These are phyloP conservation scores for Aspergillus ustus DNA, from an alignment of 2,329 filamentous ascomycete species.

Conservation along the genomic window DNA sequence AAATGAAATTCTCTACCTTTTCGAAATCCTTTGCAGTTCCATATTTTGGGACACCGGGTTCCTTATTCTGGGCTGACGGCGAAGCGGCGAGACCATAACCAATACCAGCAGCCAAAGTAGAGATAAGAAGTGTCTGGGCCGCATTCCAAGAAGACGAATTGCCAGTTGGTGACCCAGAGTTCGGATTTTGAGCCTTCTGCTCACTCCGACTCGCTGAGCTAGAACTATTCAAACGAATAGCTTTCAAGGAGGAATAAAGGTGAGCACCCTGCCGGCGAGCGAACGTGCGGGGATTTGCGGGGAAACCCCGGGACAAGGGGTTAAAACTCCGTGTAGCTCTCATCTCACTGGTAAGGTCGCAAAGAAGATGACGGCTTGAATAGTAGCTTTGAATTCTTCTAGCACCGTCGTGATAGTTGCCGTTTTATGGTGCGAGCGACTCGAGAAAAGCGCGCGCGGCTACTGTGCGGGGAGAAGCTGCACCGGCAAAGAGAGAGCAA, in stretches of 20 bases:
- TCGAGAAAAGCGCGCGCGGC: not conserved
- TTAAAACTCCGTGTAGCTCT: slow-evolving; percentile 30
- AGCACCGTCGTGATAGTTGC: not conserved
- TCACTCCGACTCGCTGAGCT: slow-evolving; percentile 10
- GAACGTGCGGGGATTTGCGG: slow-evolving; percentile 32
- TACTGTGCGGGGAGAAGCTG: not conserved
- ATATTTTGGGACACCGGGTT: slow-evolving; percentile 38
- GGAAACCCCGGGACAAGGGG: slow-evolving; percentile 29
- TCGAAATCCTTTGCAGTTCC: slow-evolving; percentile 45
- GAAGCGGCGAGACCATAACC: slow-evolving; percentile 57
- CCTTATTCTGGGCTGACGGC: slow-evolving; percentile 24
- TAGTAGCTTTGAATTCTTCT: not conserved
- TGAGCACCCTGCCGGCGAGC: slow-evolving; percentile 27
- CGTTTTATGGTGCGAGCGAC: not conserved
- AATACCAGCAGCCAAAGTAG: slow-evolving; percentile 55
- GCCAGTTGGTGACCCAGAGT: slow-evolving; percentile 20
- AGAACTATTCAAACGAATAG: slow-evolving; percentile 28
- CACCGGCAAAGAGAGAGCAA: not conserved
- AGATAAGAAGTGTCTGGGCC: slow-evolving; percentile 52
- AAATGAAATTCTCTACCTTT: slow-evolving; percentile 34
- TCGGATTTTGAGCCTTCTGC: slow-evolving; percentile 21
- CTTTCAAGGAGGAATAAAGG: slow-evolving; percentile 9
- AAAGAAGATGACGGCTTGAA: not conserved
- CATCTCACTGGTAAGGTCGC: not conserved
- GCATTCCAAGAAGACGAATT: slow-evolving; percentile 49